phyloP scores from a whole-genome alignment of 306 rosid genomes.

The Prosopis cineraria region DNA sequence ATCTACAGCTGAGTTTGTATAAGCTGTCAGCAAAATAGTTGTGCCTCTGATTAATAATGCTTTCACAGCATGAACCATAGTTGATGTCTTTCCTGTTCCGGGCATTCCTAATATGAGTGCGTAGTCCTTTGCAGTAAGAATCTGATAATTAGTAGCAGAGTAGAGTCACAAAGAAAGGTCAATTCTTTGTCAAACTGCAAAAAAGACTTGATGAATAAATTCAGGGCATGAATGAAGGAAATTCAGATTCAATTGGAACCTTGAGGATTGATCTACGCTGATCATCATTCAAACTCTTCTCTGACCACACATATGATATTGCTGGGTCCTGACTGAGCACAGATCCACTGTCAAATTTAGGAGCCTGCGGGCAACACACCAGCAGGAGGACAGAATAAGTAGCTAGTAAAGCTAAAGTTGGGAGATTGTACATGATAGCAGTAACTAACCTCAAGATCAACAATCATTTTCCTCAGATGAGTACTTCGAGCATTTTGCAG shows the following conservation, averaged over 20 bases:
- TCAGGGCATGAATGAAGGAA: conserved; percentile 20
- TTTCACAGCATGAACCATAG: conserved; percentile 97
- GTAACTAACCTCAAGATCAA: conserved; percentile 75
- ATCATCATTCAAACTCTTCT: conserved; percentile 78
- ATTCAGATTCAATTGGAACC: conserved; percentile 50
- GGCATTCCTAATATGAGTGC: conserved; percentile 98
- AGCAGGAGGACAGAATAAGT: too few species aligned
- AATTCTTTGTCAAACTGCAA: conserved; percentile 23
- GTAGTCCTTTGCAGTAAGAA: conserved; percentile 89
- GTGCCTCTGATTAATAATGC: conserved; percentile 89
- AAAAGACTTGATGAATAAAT: conserved; percentile 29
- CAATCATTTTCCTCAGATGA: conserved; percentile 81
- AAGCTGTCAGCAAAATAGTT: conserved; percentile 90
- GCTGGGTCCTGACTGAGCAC: conserved; percentile 95
- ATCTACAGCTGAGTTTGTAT: conserved; percentile 94
- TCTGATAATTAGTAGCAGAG: conserved; percentile 51
- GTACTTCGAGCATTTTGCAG: conserved; percentile 61
- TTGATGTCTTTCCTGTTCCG: conserved; percentile 97
- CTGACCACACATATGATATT: conserved; percentile 71
- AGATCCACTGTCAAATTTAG: conserved; percentile 87
- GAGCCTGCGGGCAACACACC: conserved; percentile 66
- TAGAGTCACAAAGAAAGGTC: conserved; percentile 20
- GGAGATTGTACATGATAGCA: conserved; percentile 12
- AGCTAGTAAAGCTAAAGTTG: too few species aligned
- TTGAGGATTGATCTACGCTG: conserved; percentile 90